Base-by-base conservation (phyloP, 139 green algal genomes). In the Picochlorum sp. region DNA sequence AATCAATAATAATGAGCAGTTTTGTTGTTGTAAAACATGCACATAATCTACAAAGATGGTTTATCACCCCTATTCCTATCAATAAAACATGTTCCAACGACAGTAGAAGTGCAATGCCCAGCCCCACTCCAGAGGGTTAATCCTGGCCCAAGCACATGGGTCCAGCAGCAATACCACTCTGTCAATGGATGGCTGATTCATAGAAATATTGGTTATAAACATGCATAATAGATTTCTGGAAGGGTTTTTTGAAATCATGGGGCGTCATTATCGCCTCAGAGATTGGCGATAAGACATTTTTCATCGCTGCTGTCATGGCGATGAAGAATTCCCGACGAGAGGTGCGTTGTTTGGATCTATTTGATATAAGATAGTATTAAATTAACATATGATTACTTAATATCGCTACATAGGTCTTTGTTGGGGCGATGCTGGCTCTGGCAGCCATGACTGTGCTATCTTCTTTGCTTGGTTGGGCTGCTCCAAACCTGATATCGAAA, bases 251-350 rank as follows among this genome's bases (percentile, higher is more conserved):
- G 26, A 85, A 83, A 37, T 81, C 72, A 49, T 85, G 79, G 79
- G 76, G 76, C 5, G 76, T 85, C 41, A 85, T 83, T 28, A 21
- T 83, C 47, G 69, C 76, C 4, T 79, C 69, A 16, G 79, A 85
- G 50, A 85, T 85, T 24, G 79, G 92, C 0, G 92, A 98, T 77
- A 97, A 98, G 68, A 98, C 92, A n/a, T 98, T 98, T 69, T 96
- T 98, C 74, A 97, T 98, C 28, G 90, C 89, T 11, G 83, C 88
- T 4, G 65, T 98, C 16, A 85, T 97, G 81, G 89, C 89, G 2
- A 96, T 95, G 87, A 64, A 71, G 15, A 83, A 94, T 55, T 69
- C 80, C 0, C 62, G 85, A 1, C 23, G 69, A n/a, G 78, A 75
- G 69, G 86, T 91, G 34, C 24, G 60, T 57, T 18, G 0, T 2